Conservation (phyloP, 164 flowering plant species). For the Hamamelis virginiana region DNA sequence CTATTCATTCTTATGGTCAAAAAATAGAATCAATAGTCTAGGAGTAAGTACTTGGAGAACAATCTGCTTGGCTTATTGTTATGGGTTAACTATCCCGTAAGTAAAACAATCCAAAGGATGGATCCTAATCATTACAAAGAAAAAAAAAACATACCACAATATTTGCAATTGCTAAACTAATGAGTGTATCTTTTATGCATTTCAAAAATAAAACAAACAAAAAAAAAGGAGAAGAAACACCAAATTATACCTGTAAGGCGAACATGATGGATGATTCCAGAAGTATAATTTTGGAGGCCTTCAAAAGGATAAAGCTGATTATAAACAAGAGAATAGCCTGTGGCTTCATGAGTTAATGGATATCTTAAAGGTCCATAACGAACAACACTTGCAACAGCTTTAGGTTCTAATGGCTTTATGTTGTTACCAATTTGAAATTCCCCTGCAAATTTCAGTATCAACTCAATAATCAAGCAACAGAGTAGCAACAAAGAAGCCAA, state of each 20-base stretch:
- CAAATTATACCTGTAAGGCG: slow-evolving; percentile 66
- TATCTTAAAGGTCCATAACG: slow-evolving; percentile 44
- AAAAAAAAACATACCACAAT: too few species aligned
- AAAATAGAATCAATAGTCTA: too few species aligned
- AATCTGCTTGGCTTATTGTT: too few species aligned
- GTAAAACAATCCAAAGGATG: too few species aligned
- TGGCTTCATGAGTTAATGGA: slow-evolving; percentile 37
- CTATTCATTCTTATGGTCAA: too few species aligned
- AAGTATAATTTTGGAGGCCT: slow-evolving; percentile 84
- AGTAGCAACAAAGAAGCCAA: background rate
- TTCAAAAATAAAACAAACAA: background rate
- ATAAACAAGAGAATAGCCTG: slow-evolving; percentile 74
- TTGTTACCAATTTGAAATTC: slow-evolving; percentile 78
- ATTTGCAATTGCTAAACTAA: too few species aligned
- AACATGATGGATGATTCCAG: slow-evolving; percentile 96
- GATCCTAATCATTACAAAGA: too few species aligned
- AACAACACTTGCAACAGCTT: slow-evolving; percentile 61
- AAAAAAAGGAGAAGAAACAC: background rate
- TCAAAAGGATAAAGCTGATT: slow-evolving; percentile 84
- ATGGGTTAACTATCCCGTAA: too few species aligned
- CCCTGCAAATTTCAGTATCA: slow-evolving; percentile 48
- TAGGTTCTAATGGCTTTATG: slow-evolving; percentile 66
- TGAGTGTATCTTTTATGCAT: too few species aligned
- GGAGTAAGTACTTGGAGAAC: too few species aligned
- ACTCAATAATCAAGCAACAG: background rate